Percentiles rank a stretch among this genome's conserved stretches.
phyloP scores from a whole-genome alignment of 2,329 filamentous ascomycete genomes.

The Nothophoma quercina region DNA sequence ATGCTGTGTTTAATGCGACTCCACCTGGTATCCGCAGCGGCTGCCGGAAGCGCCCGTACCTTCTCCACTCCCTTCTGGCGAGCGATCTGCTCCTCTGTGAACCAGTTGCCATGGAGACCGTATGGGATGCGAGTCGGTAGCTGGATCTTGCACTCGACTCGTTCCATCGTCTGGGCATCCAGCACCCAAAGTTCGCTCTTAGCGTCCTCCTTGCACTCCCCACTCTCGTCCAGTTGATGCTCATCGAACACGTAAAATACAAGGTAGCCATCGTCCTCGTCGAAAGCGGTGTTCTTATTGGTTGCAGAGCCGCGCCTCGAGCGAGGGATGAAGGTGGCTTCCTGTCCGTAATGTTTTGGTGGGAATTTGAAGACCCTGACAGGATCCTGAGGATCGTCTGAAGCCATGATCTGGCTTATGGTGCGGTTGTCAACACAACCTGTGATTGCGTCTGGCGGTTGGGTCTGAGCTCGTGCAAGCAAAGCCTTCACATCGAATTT shows the following conservation, averaged over 20 bases:
- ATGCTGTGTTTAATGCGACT: slow-evolving; percentile 21
- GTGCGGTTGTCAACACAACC: slow-evolving; percentile 69
- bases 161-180: slow-evolving; percentile 68
- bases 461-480: slow-evolving; percentile 60
- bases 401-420: slow-evolving; percentile 61
- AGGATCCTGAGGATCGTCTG: slow-evolving; percentile 55
- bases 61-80: slow-evolving; percentile 37
- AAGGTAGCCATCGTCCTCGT: slow-evolving; percentile 72
- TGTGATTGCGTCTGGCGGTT: slow-evolving; percentile 59
- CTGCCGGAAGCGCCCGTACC: slow-evolving; percentile 29
- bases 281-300: slow-evolving; percentile 5
- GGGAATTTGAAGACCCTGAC: slow-evolving; percentile 71
- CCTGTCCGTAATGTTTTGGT: slow-evolving; percentile 68
- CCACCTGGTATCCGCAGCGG: slow-evolving; percentile 13
- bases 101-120: slow-evolving; percentile 62
- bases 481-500: slow-evolving; percentile 66
- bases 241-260: slow-evolving; percentile 76
- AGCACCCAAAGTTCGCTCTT: slow-evolving; percentile 73
- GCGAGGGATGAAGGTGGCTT: slow-evolving; percentile 68
- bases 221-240: slow-evolving; percentile 63
- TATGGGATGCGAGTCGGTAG: slow-evolving; percentile 75
- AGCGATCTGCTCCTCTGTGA: slow-evolving; percentile 44
- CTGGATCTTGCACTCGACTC: slow-evolving; percentile 64
- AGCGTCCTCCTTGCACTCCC: slow-evolving; percentile 52
- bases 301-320: slow-evolving; percentile 13